Conservation (phyloP, 208 protist species). For the Vickermania spadyakhi region DNA sequence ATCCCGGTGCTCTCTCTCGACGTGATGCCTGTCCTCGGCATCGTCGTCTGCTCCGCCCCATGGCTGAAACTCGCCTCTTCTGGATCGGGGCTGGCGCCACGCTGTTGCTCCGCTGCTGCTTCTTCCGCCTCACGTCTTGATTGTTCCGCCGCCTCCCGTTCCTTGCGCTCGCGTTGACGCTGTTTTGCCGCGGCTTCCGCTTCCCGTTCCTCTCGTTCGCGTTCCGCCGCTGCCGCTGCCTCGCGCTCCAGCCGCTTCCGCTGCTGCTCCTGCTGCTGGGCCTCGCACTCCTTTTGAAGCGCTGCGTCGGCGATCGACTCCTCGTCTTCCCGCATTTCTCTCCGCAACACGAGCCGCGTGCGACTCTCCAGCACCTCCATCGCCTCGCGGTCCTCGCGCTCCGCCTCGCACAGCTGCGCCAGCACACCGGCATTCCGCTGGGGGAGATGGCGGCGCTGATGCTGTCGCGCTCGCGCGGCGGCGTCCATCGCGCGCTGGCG, state of each 20-base stretch:
- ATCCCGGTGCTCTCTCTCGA: conserved; percentile 14
- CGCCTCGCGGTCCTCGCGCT: conserved; percentile 28
- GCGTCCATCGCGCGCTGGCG: background rate
- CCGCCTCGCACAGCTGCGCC: conserved; percentile 24
- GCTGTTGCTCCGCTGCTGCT: conserved; percentile 61
- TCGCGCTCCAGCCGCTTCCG: conserved; percentile 55
- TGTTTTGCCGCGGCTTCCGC: conserved; percentile 66
- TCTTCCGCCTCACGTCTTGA: no score
- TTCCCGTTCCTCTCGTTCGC: conserved; percentile 27
- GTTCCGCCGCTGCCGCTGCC: conserved; percentile 39
- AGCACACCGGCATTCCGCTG: background rate
- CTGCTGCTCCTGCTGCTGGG: conserved; percentile 34
- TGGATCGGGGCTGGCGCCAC: conserved; percentile 48
- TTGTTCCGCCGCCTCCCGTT: no score
- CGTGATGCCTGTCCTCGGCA: background rate
- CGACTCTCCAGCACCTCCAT: conserved; percentile 38
- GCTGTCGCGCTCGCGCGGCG: background rate
- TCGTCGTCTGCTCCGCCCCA: background rate
- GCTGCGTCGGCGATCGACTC: conserved; percentile 32
- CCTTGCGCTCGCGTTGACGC: conserved; percentile 53
- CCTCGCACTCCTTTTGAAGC: conserved; percentile 38
- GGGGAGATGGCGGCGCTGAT: background rate
- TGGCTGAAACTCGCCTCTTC: conserved; percentile 34
- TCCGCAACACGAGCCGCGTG: conserved; percentile 39
- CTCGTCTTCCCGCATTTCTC: conserved; percentile 26